These are phyloP conservation scores for Eurotiales sp. DNA, from an alignment of 2,329 filamentous ascomycete species.

Conservation along the genomic window DNA sequence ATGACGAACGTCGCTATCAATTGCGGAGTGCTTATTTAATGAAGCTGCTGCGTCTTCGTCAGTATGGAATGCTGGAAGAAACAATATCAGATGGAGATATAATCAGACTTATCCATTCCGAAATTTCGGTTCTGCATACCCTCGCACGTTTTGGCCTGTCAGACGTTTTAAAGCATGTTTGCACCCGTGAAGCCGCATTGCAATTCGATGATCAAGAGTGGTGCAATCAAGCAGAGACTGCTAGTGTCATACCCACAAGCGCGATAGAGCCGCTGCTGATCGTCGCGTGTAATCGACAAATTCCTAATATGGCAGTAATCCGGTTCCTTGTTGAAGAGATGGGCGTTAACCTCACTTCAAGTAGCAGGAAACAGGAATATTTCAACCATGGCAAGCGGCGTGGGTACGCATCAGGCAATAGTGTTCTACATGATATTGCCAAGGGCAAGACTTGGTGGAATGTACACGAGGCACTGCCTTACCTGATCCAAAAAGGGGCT, in stretches of 20 bases:
- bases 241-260: neutral
- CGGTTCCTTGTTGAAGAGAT: constrained; percentile 7
- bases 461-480: constrained; percentile 4
- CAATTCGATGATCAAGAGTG: constrained; percentile 6
- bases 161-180: neutral
- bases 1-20: neutral
- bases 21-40: neutral
- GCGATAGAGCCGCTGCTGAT: neutral
- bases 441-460: constrained; percentile 6
- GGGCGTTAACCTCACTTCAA: neutral
- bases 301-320: constrained; percentile 3
- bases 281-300: neutral
- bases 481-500: constrained; percentile 6
- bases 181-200: neutral
- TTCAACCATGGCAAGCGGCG: neutral
- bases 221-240: constrained; percentile 6
- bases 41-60: constrained; percentile 3
- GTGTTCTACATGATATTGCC: constrained; percentile 3
- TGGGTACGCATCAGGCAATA: neutral
- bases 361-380: neutral
- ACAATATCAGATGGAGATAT: neutral
- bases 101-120: neutral
- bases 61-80: constrained; percentile 4
- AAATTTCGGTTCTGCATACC: constrained; percentile 1
- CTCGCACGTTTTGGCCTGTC: neutral